Conservation (phyloP, 768 basidiomycete species). For the Neoboletus brunneissimus region DNA sequence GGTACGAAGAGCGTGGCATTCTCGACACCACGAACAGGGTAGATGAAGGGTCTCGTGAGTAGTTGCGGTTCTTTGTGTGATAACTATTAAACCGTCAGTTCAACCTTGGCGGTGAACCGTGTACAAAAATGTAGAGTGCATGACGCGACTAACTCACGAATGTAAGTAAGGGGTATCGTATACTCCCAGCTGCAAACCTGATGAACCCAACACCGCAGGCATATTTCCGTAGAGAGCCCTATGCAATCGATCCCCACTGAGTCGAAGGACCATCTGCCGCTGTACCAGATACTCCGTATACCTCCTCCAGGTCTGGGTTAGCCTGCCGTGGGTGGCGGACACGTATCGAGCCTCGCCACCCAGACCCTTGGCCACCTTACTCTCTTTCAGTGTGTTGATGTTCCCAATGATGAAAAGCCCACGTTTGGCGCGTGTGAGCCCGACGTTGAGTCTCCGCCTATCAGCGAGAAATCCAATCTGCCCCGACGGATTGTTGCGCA, state of each 20-base stretch:
- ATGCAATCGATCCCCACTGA: conserved; percentile 43
- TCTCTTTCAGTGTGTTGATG: conserved; percentile 56
- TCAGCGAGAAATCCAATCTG: conserved; percentile 90
- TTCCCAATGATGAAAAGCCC: conserved; percentile 82
- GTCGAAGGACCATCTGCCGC: conserved; percentile 49
- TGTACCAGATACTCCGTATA: conserved; percentile 57
- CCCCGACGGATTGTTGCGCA: conserved; percentile 74
- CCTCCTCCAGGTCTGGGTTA: conserved; percentile 56
- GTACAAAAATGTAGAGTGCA: background rate
- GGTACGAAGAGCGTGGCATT: background rate
- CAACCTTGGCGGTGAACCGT: background rate
- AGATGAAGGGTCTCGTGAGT: conserved; percentile 4
- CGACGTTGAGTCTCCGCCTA: conserved; percentile 82
- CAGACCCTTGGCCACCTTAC: conserved; percentile 35
- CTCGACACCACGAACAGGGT: conserved; percentile 17
- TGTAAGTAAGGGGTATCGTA: conserved; percentile 8
- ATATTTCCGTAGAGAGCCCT: conserved; percentile 30
- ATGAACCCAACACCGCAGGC: conserved; percentile 7
- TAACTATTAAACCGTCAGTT: background rate
- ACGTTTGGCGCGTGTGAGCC: conserved; percentile 82
- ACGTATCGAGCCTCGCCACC: conserved; percentile 8
- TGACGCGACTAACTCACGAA: conserved; percentile 4
- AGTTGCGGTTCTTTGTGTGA: background rate
- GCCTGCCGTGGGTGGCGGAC: conserved; percentile 33
- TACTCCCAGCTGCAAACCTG: conserved; percentile 4